Base-by-base conservation (phyloP, 2,329 filamentous ascomycete genomes). In the Microdochium nivale region DNA sequence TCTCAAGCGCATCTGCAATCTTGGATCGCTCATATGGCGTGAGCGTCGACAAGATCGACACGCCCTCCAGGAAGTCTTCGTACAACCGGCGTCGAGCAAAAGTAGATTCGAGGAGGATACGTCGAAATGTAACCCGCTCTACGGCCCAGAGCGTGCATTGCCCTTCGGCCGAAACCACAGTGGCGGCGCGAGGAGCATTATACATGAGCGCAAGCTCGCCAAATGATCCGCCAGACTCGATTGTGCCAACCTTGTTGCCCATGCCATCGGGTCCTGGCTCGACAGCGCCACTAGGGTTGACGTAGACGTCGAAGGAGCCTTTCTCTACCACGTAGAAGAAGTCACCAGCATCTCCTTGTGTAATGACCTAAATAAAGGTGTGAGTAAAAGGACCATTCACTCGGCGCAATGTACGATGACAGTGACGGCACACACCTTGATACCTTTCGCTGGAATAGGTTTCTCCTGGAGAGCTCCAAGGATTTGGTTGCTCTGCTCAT, bases 141-240 rank as follows among this genome's bases (percentile, higher is more conserved):
- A 99, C 78, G 21, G 90, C 90, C 94, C 94, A 99, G 10, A 99
- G 79, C 3, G 87, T 91, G 63, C 87, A 91, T 32, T 80, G 74
- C 2, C 85, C 67, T 62, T 95, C 88, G 13, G 86, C 84, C 27
- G 89, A 95, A 55, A 95, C 81, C 54, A 99, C 89, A 0, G 94
- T 97, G 3, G 94, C 94, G 43, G 94, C 94, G 64, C 94, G 89
- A 25, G 94, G 94, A 23, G 94, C 90, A 64, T 97, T 96, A 75
- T 99, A 97, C 94, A 99, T 97, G 62, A 99, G 78, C 13, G 94
- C 94, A 52, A 99, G 78, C 73, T 99, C 94, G 61, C 94, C 94
- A 69, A 99, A 99, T 3, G 90, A 96, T 55, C 91, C 91, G 49
- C 94, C 94, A 3, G 90, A 82, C 46, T 88, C 86, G 53, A 95